phyloP scores from a whole-genome alignment of 2,329 filamentous ascomycete species.

The Xylariales sp. region DNA sequence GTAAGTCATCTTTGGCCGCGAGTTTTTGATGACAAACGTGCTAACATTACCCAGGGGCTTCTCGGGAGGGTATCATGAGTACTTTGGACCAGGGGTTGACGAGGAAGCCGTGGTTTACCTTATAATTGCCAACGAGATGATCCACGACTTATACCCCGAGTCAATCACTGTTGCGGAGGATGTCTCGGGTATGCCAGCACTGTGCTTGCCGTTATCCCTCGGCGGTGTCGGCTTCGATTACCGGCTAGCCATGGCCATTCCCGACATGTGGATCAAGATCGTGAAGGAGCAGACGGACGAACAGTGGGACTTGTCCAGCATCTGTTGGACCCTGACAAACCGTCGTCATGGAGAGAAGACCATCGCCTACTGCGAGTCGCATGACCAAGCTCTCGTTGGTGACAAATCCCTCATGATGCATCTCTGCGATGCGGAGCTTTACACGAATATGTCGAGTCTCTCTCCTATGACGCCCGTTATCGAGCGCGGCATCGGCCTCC shows the following conservation, averaged over 20 bases:
- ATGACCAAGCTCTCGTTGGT: constrained; percentile 94
- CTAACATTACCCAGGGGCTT: constrained; percentile 64
- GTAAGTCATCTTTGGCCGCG: constrained; percentile 44
- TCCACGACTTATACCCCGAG: constrained; percentile 84
- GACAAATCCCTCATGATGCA: constrained; percentile 98
- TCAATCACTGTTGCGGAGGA: constrained; percentile 93
- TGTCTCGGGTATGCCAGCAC: constrained; percentile 96
- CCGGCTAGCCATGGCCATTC: constrained; percentile 92
- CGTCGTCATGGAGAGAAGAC: constrained; percentile 95
- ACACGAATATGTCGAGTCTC: constrained; percentile 92
- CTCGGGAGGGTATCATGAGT: constrained; percentile 96
- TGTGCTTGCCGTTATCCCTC: constrained; percentile 78
- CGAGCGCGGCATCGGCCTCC: constrained; percentile 82
- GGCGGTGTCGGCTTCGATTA: constrained; percentile 97
- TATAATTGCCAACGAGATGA: constrained; percentile 93
- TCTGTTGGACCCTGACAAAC: constrained; percentile 86
- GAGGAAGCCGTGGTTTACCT: constrained; percentile 93
- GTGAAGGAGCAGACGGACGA: constrained; percentile 89
- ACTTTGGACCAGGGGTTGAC: constrained; percentile 85
- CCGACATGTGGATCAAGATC: constrained; percentile 99
- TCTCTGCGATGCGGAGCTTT: constrained; percentile 94
- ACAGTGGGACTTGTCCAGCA: constrained; percentile 83
- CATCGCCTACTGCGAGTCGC: constrained; percentile 94
- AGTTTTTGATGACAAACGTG: background rate
- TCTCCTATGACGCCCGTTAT: constrained; percentile 83